Evolutionary conservation across 2,329 filamentous ascomycete genomes (phyloP).

Genomic region (Truncatella angustata): DNA sequence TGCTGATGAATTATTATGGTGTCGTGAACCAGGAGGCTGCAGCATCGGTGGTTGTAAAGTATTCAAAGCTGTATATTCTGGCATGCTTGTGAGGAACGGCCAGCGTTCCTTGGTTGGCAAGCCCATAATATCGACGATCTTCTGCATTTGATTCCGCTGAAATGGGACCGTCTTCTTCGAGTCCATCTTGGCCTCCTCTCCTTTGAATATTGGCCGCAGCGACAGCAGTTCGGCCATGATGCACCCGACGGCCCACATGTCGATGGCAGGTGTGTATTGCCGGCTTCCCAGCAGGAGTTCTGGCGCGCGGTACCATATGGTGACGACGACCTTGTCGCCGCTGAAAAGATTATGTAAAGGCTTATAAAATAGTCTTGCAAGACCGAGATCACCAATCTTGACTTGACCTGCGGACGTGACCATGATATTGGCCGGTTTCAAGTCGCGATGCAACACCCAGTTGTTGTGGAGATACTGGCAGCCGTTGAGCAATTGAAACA

Average conservation of each 20-base stretch:
- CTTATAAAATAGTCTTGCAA: slow-evolving; percentile 91
- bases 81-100: slow-evolving; percentile 82
- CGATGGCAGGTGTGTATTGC: slow-evolving; percentile 97
- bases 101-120: slow-evolving; percentile 85
- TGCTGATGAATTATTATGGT: slow-evolving; percentile 23
- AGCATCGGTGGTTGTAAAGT: slow-evolving; percentile 50
- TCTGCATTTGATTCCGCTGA: slow-evolving; percentile 97
- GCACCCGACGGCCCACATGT: slow-evolving; percentile 96
- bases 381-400: slow-evolving; percentile 90
- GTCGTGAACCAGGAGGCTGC: slow-evolving; percentile 45
- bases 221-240: slow-evolving; percentile 95
- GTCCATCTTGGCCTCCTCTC: slow-evolving; percentile 98
- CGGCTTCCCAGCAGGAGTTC: slow-evolving; percentile 87
- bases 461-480: slow-evolving; percentile 93
- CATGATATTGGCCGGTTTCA: slow-evolving; percentile 99
- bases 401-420: slow-evolving; percentile 88
- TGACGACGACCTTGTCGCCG: slow-evolving; percentile 97
- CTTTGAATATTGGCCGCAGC: slow-evolving; percentile 93
- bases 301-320: slow-evolving; percentile 97
- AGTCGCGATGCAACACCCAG: slow-evolving; percentile 94
- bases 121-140: slow-evolving; percentile 96
- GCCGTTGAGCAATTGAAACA: slow-evolving; percentile 94
- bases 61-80: slow-evolving; percentile 74
- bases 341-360: slow-evolving; percentile 87
- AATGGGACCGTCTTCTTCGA: slow-evolving; percentile 97